Conservation (phyloP, 306 rosid species). For the Elaeagnus macrophylla region DNA sequence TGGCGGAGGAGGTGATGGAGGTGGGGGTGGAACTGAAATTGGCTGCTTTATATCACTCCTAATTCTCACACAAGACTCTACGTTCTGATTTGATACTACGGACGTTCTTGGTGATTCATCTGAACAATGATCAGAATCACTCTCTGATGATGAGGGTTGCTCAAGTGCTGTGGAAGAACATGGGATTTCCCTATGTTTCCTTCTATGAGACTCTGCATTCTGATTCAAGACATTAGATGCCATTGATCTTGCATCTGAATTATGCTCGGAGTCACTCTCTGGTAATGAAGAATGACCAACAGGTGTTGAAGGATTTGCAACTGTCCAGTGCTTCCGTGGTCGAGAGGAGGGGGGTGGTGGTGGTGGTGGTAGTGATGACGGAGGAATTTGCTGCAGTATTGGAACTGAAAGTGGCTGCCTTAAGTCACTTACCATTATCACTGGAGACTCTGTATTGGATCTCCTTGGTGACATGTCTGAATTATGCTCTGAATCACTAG, state of each 20-base stretch:
- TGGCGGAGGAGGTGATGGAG: conserved; percentile 23
- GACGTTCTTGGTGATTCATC: no score
- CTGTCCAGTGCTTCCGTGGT: no score
- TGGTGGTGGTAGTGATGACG: conserved; percentile 22
- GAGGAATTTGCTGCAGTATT: neutral
- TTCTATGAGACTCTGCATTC: neutral
- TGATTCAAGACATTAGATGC: conserved; percentile 5
- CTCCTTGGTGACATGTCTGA: conserved; percentile 14
- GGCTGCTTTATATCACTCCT: conserved; percentile 10
- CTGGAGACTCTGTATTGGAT: conserved; percentile 6
- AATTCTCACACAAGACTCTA: conserved; percentile 8
- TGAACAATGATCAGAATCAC: no score
- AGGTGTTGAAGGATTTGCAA: no score
- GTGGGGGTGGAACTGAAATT: conserved; percentile 19
- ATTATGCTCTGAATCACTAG: conserved; percentile 9
- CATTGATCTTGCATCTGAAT: conserved; percentile 24
- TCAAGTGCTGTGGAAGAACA: no score
- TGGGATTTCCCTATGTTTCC: no score
- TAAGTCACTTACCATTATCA: neutral
- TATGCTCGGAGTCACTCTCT: conserved; percentile 17
- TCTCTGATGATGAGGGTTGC: no score
- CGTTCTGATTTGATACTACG: no score
- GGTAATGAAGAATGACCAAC: neutral
- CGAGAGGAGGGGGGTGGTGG: conserved; percentile 1
- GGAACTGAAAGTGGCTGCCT: conserved; percentile 5